Conservation (phyloP, 2,329 filamentous ascomycete genomes). For the Fusarium napiforme region DNA sequence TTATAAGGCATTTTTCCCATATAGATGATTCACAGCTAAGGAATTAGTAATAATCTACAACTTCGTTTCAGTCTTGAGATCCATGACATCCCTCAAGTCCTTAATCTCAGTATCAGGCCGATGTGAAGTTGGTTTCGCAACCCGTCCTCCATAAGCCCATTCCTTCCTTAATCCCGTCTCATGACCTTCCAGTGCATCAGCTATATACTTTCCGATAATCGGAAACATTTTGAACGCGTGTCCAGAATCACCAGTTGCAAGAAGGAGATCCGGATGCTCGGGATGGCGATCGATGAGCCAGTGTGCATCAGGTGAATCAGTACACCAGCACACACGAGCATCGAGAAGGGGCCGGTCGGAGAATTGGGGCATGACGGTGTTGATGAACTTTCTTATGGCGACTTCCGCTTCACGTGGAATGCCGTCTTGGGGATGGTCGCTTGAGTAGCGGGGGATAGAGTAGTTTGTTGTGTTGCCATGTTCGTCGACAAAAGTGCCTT, state of each 20-base stretch:
- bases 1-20: too few relatives aligned
- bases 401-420: background rate
- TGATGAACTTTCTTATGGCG: background rate
- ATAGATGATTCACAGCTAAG: too few relatives aligned
- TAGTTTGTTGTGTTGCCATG: background rate
- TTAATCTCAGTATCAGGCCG: constrained; percentile 3
- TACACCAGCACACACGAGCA: background rate
- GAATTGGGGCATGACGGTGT: constrained; percentile 7
- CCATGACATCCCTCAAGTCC: background rate
- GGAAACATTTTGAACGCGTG: constrained; percentile 19
- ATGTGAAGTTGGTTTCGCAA: background rate
- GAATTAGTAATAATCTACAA: background rate
- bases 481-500: background rate
- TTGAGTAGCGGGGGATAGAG: constrained; percentile 6
- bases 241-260: constrained; percentile 3
- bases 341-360: background rate
- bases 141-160: background rate
- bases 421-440: background rate
- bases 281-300: constrained; percentile 10
- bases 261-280: background rate
- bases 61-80: rapidly evolving
- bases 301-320: constrained; percentile 4
- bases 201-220: background rate
- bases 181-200: background rate
- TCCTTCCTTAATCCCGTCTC: background rate